Evolutionary conservation across 2,329 filamentous ascomycete species (phyloP).

Genomic region (Penicillium griseofulvum): DNA sequence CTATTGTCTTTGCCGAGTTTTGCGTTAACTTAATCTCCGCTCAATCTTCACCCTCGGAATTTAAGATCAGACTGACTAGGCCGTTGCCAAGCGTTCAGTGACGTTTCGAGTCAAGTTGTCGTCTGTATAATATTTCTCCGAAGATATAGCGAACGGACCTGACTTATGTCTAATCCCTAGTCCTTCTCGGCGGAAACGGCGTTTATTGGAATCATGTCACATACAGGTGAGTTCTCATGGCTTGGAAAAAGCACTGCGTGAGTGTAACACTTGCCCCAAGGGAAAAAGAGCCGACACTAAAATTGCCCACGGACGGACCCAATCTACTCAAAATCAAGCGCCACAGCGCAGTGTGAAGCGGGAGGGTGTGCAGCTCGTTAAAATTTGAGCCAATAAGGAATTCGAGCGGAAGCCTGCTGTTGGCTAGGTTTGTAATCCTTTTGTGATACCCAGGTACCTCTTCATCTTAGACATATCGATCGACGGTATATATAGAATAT

Average conservation of each 20-base stretch:
- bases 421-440: no score
- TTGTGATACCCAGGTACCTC: not conserved
- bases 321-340: conserved; percentile 94
- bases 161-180: conserved; percentile 16
- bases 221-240: conserved; percentile 15
- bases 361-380: not conserved
- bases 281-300: conserved; percentile 98
- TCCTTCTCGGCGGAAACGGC: conserved; percentile 13
- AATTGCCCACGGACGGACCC: conserved; percentile 93
- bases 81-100: conserved; percentile 11
- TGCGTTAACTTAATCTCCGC: conserved; percentile 6
- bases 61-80: conserved; percentile 10
- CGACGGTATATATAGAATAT: not conserved
- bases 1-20: conserved; percentile 15
- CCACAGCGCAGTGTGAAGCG: conserved; percentile 49
- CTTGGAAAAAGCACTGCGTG: conserved; percentile 52
- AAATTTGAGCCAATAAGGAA: not conserved
- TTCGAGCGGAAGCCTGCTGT: no score
- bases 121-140: conserved; percentile 10
- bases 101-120: not conserved
- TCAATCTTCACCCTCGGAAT: not conserved
- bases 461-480: not conserved
- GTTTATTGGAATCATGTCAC: conserved; percentile 16
- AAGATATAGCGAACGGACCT: not conserved
- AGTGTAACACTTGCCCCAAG: conserved; percentile 87